Base-by-base conservation (phyloP, 805 yeast species). In the Starmerella khaoyaiensis region DNA sequence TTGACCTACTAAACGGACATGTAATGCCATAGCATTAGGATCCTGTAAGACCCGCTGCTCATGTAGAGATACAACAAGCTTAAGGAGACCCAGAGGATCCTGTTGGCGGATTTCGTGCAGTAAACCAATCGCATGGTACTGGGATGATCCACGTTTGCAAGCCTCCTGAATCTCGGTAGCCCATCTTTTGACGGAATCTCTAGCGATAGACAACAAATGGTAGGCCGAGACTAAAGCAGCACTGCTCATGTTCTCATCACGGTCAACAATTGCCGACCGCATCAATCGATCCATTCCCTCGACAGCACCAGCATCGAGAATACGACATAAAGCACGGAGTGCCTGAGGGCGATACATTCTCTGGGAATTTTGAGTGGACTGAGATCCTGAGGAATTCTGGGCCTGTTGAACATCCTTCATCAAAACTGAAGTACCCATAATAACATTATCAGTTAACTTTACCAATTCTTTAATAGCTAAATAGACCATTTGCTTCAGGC, bases 381-480 rank as follows among this genome's bases (percentile, higher is more conserved):
- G 15, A 10, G 33, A 24, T 26, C 22, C 26, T 10, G 45, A 35
- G 21, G 36, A 31, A 16, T 16, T 3, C 40, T 55, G 52, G 40
- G 87, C 87, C 48, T 76, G 77, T 62, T 93, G 96, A 37, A 90
- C 82, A 62, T 90, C 98, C 62, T 86, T 86, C 96, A 90, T 90
- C 55, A 90, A 86, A 20, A 94, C 84, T 2, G 95, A 82, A 20
- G 98, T 90, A 20, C 87, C 96, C 97, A 90, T 90, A 59, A 90
- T 71, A 40, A 84, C 83, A 60, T 90, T 96, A 49, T 82, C 81
- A 16, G 95, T 82, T 45, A 79, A 71, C 15, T 76, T 62, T 34
- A 87, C 72, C 45, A 90, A 70, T 59, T 87, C 96, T 64, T 90
- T 90, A 60, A 87, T 84, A 12, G 95, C 87, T 57, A 90, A 67